Percentiles rank a stretch among this genome's conserved stretches.
Evolutionary conservation across 148 eudicot genomes (phyloP).

Genomic region (Rhododendron henanense): DNA sequence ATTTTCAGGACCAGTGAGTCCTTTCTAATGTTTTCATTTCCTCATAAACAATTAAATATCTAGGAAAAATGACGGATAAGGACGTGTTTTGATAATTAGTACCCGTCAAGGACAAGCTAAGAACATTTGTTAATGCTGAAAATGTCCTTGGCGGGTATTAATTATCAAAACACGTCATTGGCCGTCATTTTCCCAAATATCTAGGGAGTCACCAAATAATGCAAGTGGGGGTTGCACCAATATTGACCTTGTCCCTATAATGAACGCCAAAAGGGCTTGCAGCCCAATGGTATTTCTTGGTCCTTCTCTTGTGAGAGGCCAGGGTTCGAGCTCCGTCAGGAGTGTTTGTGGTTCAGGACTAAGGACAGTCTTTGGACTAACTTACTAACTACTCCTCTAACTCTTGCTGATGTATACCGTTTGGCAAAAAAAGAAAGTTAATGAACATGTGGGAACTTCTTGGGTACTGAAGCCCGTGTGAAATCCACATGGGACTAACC

Average conservation of each 20-base stretch:
- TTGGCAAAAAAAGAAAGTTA: background rate
- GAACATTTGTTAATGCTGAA: too few species aligned
- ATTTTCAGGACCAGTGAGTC: too few species aligned
- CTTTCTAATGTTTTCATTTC: too few species aligned
- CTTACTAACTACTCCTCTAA: too few species aligned
- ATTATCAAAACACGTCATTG: too few species aligned
- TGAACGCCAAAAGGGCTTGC: too few species aligned
- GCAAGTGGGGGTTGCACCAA: background rate
- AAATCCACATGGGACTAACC: slow-evolving; percentile 15
- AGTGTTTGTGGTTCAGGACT: too few species aligned
- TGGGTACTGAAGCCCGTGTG: slow-evolving; percentile 10
- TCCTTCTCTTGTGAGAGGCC: background rate
- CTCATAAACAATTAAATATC: background rate
- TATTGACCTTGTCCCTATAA: background rate
- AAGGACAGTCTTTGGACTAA: background rate
- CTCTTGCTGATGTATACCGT: too few species aligned
- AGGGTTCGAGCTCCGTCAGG: background rate
- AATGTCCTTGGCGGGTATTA: too few species aligned
- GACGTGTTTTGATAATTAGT: too few species aligned
- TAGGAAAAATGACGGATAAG: background rate
- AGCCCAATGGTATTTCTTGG: background rate
- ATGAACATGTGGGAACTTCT: background rate
- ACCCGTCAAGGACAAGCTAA: too few species aligned
- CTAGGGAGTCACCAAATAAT: background rate
- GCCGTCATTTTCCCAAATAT: background rate